These are phyloP conservation scores for Noccaea bulbosa DNA, from an alignment of 345 rosid species.

Conservation along the genomic window DNA sequence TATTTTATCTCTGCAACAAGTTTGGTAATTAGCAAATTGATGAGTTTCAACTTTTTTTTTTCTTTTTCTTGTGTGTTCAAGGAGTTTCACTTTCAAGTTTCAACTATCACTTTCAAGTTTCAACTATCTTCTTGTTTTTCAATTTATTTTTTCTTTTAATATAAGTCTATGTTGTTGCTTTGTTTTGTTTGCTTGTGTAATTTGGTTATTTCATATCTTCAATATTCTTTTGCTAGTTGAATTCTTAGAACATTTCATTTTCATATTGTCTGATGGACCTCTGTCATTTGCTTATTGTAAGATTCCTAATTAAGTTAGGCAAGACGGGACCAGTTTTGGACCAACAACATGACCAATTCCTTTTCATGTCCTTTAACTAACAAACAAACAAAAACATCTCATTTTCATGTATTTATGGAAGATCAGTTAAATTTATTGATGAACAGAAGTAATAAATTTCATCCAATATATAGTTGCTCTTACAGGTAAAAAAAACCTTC, in stretches of 20 bases:
- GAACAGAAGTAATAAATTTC: not conserved
- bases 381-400: too few species aligned
- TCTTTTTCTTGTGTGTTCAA: too few species aligned
- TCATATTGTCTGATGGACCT: too few species aligned
- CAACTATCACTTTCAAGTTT: not conserved
- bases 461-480: conserved; percentile 10
- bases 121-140: not conserved
- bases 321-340: conserved; percentile 21
- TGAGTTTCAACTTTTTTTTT: not conserved
- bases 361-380: not conserved
- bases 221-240: not conserved
- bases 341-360: conserved; percentile 21
- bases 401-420: not conserved
- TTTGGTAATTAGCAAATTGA: not conserved
- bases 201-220: not conserved
- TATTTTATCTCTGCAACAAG: not conserved
- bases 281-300: conserved; percentile 9
- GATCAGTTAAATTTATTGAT: not conserved
- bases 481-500: not conserved
- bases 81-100: too few species aligned
- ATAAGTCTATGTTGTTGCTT: not conserved
- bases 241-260: not conserved
- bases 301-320: conserved; percentile 13
- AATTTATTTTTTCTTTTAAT: not conserved
- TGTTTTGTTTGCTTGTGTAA: not conserved